Percentiles rank a stretch among this genome's conserved stretches.
These are phyloP conservation scores for Zoysia japonica DNA, from an alignment of 176 grass and related monocot genomes.

Conservation along the genomic window DNA sequence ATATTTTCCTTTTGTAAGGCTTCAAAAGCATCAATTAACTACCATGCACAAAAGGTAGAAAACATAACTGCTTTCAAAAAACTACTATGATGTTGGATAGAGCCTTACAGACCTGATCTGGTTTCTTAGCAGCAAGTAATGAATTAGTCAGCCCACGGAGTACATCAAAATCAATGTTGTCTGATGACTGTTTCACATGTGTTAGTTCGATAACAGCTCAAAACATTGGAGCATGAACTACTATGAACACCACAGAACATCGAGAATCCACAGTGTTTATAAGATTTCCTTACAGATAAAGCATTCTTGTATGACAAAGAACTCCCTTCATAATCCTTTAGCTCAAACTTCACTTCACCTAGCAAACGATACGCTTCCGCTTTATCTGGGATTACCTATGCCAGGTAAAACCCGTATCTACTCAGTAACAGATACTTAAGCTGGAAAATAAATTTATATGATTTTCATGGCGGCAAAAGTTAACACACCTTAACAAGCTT, in stretches of 20 bases:
- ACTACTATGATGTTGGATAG: neutral
- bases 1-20: neutral
- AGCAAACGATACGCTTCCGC: constrained; percentile 80
- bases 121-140: constrained; percentile 85
- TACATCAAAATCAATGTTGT: constrained; percentile 81
- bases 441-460: constrained; percentile 1
- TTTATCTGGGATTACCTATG: constrained; percentile 83
- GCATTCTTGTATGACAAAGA: constrained; percentile 64
- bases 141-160: constrained; percentile 84
- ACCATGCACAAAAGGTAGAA: neutral
- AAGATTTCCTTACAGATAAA: constrained; percentile 61
- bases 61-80: constrained; percentile 1
- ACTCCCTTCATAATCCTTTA: constrained; percentile 94
- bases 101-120: constrained; percentile 58
- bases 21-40: neutral
- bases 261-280: neutral
- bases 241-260: constrained; percentile 16
- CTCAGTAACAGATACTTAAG: constrained; percentile 37
- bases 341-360: constrained; percentile 91
- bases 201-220: constrained; percentile 26
- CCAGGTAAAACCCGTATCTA: constrained; percentile 31
- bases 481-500: constrained; percentile 72
- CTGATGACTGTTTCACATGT: constrained; percentile 61
- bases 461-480: constrained; percentile 18
- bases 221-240: constrained; percentile 10